phyloP scores from a whole-genome alignment of 768 basidiomycete genomes.

The Podaxis sp. region DNA sequence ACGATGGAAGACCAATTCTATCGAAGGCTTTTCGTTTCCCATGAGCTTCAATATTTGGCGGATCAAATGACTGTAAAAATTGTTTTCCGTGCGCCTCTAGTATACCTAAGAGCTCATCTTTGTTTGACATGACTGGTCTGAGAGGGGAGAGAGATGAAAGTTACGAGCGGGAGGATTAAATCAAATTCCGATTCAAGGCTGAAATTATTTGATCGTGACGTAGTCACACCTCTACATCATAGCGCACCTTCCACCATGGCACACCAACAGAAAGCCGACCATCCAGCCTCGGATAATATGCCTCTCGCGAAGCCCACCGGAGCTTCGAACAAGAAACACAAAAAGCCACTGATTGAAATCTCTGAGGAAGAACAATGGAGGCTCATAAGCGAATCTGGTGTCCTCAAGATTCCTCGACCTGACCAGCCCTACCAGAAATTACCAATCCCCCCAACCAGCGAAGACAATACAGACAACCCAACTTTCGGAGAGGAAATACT shows the following conservation, averaged over 20 bases:
- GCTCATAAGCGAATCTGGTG: conserved; percentile 60
- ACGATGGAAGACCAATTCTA: neutral
- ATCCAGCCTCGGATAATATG: conserved; percentile 2
- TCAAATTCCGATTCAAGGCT: neutral
- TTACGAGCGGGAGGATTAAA: neutral
- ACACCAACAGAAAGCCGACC: conserved; percentile 21
- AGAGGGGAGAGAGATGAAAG: neutral
- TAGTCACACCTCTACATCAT: neutral
- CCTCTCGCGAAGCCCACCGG: neutral
- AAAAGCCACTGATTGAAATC: conserved; percentile 41
- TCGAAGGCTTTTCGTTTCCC: conserved; percentile 3
- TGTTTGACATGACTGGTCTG: conserved; percentile 20
- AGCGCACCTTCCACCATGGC: conserved; percentile 19
- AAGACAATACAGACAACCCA: conserved; percentile 33
- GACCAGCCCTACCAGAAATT: neutral
- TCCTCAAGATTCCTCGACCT: conserved; percentile 32
- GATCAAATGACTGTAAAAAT: conserved; percentile 40
- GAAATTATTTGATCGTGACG: neutral
- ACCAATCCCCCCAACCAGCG: conserved; percentile 16
- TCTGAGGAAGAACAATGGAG: conserved; percentile 78
- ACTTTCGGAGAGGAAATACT: conserved; percentile 65
- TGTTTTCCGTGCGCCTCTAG: conserved; percentile 43
- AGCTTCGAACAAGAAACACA: neutral
- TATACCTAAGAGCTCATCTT: conserved; percentile 33
- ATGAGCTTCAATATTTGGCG: conserved; percentile 13